phyloP scores from a whole-genome alignment of 1,284 basidiomycete genomes.

The Amylostereum chailletii region DNA sequence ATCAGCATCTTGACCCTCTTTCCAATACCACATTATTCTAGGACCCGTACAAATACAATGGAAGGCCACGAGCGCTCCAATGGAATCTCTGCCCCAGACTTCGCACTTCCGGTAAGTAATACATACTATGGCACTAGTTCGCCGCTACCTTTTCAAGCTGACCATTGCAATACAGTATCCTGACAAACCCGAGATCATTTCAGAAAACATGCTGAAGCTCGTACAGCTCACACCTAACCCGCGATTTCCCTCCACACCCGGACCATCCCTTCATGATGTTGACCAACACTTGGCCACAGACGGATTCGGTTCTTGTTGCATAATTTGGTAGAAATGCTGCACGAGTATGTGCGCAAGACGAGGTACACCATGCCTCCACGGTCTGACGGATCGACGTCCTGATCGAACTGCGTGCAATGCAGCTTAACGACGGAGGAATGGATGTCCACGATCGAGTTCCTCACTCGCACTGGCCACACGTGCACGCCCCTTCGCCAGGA shows the following conservation, averaged over 20 bases:
- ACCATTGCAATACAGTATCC: slow-evolving; percentile 27
- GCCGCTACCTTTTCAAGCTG: no score
- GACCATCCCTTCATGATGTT: slow-evolving; percentile 11
- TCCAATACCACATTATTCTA: no score
- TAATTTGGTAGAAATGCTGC: slow-evolving; percentile 51
- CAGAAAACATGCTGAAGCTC: slow-evolving; percentile 43
- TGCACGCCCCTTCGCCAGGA: background rate
- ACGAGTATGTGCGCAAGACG: slow-evolving; percentile 67
- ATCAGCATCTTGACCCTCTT: no score
- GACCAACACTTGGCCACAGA: slow-evolving; percentile 13
- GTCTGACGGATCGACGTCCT: no score
- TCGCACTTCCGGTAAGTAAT: no score
- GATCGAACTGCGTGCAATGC: no score
- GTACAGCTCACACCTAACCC: slow-evolving; percentile 32
- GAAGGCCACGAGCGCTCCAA: no score
- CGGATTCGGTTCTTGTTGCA: slow-evolving; percentile 40
- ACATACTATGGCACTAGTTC: no score
- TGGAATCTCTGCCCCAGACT: no score
- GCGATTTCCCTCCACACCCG: slow-evolving; percentile 24
- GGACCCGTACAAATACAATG: no score
- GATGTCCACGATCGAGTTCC: background rate
- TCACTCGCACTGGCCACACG: background rate
- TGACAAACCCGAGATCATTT: slow-evolving; percentile 45
- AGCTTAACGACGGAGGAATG: slow-evolving; percentile 2
- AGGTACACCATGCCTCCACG: slow-evolving; percentile 22